A percentile compares a stretch with the other conserved stretches of the same genome.
Evolutionary conservation across 1,139 yeast species (phyloP).

Genomic region (Wickerhamomyces sp.): DNA sequence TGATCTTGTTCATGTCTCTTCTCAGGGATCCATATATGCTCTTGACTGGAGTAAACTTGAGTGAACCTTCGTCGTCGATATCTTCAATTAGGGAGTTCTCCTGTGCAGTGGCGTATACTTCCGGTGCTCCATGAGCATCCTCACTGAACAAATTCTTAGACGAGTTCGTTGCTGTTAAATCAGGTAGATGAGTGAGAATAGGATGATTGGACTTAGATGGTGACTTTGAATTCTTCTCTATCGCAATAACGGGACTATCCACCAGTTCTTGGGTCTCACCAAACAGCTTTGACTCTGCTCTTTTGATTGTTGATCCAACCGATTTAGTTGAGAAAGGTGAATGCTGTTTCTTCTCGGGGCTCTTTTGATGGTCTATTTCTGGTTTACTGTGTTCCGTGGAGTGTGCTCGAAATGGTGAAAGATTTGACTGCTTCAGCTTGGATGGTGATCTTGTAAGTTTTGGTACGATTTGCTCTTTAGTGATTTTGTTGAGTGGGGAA

Average conservation of each 20-base stretch:
- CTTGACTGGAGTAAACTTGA: slow-evolving; percentile 22
- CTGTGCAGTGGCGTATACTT: too few relatives aligned
- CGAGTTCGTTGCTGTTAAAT: slow-evolving; percentile 2
- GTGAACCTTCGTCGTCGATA: slow-evolving; percentile 2
- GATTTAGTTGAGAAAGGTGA: slow-evolving; percentile 21
- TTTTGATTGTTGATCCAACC: slow-evolving; percentile 21
- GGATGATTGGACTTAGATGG: slow-evolving; percentile 4
- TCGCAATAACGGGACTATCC: too few relatives aligned
- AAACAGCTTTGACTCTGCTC: slow-evolving; percentile 17
- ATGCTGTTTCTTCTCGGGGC: slow-evolving; percentile 8
- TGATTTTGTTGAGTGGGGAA: neutral
- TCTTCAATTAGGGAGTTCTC: too few relatives aligned
- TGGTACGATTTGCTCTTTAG: neutral
- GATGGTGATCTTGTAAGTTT: slow-evolving; percentile 1
- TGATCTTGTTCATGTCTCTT: slow-evolving; percentile 10
- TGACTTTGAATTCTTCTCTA: neutral
- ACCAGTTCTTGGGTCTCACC: slow-evolving; percentile 16
- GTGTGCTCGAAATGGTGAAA: neutral
- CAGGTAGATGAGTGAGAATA: neutral
- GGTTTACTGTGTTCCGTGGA: too few relatives aligned
- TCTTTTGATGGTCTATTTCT: neutral
- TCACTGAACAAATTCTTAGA: too few relatives aligned
- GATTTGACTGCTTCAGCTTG: neutral
- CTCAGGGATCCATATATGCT: slow-evolving; percentile 22
- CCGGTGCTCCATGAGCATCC: too few relatives aligned